phyloP scores from a whole-genome alignment of 2,329 filamentous ascomycete species.

The Thyridium curvatum region DNA sequence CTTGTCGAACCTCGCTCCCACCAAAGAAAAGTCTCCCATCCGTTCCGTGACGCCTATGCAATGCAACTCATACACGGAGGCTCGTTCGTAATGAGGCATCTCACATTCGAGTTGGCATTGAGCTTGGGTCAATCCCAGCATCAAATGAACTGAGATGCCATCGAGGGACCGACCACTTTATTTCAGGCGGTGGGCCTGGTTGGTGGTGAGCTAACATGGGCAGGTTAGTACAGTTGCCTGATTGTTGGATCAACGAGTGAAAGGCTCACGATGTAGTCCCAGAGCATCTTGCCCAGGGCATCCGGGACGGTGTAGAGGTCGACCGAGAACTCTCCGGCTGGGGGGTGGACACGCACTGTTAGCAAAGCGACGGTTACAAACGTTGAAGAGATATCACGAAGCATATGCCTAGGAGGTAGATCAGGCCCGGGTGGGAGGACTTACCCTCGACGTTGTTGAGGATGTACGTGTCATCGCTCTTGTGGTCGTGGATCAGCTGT shows the following conservation, averaged over 20 bases:
- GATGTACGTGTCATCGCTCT: constrained; percentile 87
- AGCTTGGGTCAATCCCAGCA: not conserved
- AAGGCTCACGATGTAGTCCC: constrained; percentile 66
- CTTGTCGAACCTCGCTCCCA: too few relatives aligned
- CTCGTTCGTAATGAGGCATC: too few relatives aligned
- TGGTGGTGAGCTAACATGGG: constrained; percentile 1
- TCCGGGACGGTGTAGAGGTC: constrained; percentile 98
- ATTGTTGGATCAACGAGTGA: too few relatives aligned
- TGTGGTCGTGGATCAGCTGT: constrained; percentile 97
- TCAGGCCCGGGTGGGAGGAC: constrained; percentile 24
- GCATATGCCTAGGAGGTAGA: not conserved
- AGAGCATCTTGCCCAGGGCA: constrained; percentile 81
- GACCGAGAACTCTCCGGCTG: constrained; percentile 94
- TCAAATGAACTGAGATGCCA: too few relatives aligned
- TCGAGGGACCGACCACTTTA: not conserved
- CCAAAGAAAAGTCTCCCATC: too few relatives aligned
- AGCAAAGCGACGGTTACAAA: constrained; percentile 13
- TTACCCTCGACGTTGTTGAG: constrained; percentile 94
- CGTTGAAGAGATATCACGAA: not conserved
- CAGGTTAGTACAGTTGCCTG: not conserved
- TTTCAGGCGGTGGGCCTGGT: constrained; percentile 3
- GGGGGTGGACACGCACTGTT: constrained; percentile 19
- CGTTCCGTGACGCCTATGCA: not conserved
- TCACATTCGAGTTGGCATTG: not conserved
- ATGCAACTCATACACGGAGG: not conserved